Percentiles rank a stretch among this genome's conserved stretches.
Evolutionary conservation across 2,329 filamentous ascomycete species (phyloP).

Genomic region (Penicillium griseofulvum): DNA sequence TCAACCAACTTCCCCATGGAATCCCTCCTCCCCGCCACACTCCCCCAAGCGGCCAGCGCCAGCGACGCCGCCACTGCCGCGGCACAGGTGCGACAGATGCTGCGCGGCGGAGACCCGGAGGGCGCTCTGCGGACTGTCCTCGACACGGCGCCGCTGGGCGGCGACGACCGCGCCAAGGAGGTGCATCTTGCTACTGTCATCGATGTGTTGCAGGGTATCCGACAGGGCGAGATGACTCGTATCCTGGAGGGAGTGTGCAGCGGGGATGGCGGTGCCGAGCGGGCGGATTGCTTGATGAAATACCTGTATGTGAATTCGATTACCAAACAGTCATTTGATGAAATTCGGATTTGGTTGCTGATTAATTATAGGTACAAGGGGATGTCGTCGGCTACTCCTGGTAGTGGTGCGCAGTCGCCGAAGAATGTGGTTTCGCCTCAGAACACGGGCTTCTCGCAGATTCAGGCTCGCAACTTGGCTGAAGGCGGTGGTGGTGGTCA

Average conservation of each 20-base stretch:
- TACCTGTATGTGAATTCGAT: conserved; percentile 68
- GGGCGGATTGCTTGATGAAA: conserved; percentile 93
- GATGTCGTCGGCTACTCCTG: conserved; percentile 58
- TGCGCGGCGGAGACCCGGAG: conserved; percentile 82
- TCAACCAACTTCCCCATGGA: conserved; percentile 86
- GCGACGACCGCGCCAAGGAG: conserved; percentile 62
- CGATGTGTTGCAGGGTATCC: conserved; percentile 93
- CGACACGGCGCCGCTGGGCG: conserved; percentile 73
- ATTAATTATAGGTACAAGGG: conserved; percentile 73
- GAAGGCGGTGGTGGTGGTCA: conserved; percentile 73
- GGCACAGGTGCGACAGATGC: conserved; percentile 79
- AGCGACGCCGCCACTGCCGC: conserved; percentile 74
- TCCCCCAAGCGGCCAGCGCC: conserved; percentile 68
- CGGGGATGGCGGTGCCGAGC: conserved; percentile 75
- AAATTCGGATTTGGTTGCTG: background rate
- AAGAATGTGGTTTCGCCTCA: conserved; percentile 65
- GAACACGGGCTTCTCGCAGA: conserved; percentile 84
- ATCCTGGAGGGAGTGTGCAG: conserved; percentile 78
- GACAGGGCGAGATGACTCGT: conserved; percentile 91
- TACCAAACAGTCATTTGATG: background rate
- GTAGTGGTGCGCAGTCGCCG: conserved; percentile 48
- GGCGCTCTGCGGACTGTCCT: conserved; percentile 80
- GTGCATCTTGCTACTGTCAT: conserved; percentile 82
- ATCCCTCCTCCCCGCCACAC: conserved; percentile 72
- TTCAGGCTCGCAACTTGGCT: conserved; percentile 57